Conservation (phyloP, 768 basidiomycete genomes). For the Pulveroboletus ravenelii region DNA sequence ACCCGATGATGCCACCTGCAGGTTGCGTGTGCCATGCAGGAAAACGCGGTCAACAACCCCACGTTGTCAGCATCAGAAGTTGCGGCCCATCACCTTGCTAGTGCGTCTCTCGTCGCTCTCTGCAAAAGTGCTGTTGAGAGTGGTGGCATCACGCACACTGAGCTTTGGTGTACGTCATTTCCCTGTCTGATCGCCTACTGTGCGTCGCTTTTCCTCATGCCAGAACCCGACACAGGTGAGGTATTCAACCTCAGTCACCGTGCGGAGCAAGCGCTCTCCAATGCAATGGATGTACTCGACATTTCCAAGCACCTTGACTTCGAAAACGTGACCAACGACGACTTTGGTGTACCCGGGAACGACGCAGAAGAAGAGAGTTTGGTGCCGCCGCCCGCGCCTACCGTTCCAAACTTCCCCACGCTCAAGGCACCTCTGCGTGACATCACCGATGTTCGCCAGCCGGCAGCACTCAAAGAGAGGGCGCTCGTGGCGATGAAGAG, state of each 20-base stretch:
- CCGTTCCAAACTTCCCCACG: background rate
- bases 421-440: background rate
- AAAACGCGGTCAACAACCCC: slow-evolving; percentile 18
- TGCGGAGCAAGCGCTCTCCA: slow-evolving; percentile 1
- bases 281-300: slow-evolving; percentile 2
- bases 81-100: slow-evolving; percentile 8
- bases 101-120: slow-evolving; percentile 3
- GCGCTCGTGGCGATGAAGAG: slow-evolving; percentile 2
- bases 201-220: background rate
- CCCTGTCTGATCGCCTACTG: background rate
- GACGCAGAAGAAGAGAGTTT: background rate
- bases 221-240: slow-evolving; percentile 7
- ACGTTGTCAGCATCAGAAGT: slow-evolving; percentile 3
- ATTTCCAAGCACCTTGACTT: slow-evolving; percentile 1
- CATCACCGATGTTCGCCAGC: background rate
- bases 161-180: slow-evolving; percentile 15
- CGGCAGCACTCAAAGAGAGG: background rate
- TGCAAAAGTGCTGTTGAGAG: background rate
- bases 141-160: background rate
- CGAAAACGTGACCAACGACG: background rate
- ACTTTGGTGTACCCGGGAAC: background rate
- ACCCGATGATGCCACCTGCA: slow-evolving; percentile 3
- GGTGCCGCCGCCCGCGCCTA: background rate
- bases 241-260: background rate
- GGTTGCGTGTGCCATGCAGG: slow-evolving; percentile 23